These are phyloP conservation scores for Parascedosporium putredinis DNA, from an alignment of 2,329 filamentous ascomycete genomes.

Conservation along the genomic window DNA sequence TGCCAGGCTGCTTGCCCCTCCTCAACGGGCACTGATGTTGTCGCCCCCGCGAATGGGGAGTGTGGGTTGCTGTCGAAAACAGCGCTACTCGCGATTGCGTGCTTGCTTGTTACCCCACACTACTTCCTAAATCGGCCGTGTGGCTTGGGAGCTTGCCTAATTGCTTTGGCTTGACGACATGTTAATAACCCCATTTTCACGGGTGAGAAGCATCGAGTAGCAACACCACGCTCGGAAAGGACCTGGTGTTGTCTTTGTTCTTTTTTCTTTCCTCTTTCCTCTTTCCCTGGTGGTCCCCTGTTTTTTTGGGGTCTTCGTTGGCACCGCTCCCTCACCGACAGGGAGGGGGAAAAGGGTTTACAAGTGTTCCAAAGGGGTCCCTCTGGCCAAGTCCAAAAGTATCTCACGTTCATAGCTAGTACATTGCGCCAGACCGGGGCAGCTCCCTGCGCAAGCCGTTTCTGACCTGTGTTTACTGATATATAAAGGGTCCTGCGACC, in stretches of 20 bases:
- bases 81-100: constrained; percentile 20
- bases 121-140: constrained; percentile 16
- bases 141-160: background rate
- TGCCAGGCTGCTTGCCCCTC: no score
- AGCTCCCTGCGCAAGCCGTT: no score
- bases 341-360: background rate
- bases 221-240: no score
- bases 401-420: no score
- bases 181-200: background rate
- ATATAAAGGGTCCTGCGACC: constrained; percentile 5
- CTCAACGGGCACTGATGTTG: background rate
- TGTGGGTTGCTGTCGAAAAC: background rate
- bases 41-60: constrained; percentile 5
- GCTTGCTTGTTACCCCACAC: constrained; percentile 21
- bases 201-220: no score
- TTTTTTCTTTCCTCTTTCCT: background rate
- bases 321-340: no score
- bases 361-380: background rate
- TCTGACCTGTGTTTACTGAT: background rate
- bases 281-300: no score
- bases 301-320: no score
- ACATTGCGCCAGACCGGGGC: no score
- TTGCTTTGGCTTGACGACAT: background rate
- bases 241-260: no score
- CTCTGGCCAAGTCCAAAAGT: background rate